phyloP scores from a whole-genome alignment of 2,329 filamentous ascomycete species.

The Claviceps monticola region DNA sequence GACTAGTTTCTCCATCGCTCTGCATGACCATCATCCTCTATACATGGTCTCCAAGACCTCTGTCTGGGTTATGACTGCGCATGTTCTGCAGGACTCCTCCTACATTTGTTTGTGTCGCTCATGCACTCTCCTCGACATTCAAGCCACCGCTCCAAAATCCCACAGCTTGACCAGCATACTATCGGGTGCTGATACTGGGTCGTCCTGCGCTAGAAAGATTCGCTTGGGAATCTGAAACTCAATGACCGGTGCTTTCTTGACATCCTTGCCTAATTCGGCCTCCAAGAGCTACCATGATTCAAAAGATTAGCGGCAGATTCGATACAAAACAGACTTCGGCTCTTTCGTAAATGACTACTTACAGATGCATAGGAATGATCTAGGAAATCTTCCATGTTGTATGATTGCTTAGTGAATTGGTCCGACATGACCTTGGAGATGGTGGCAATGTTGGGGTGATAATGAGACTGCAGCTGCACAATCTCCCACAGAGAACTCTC shows the following conservation, averaged over 20 bases:
- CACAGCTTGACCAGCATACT: constrained; percentile 46
- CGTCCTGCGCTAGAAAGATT: constrained; percentile 49
- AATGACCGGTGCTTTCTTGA: constrained; percentile 77
- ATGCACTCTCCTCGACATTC: neutral
- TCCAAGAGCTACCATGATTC: constrained; percentile 52
- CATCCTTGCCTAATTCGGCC: constrained; percentile 65
- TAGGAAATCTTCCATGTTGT: constrained; percentile 93
- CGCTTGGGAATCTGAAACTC: constrained; percentile 90
- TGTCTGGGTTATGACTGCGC: too few relatives aligned
- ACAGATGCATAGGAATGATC: constrained; percentile 82
- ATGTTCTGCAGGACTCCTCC: too few relatives aligned
- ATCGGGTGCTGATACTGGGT: constrained; percentile 32
- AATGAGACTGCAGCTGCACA: constrained; percentile 79
- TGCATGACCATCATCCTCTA: neutral
- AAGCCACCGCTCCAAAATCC: constrained; percentile 31
- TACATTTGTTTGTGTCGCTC: neutral
- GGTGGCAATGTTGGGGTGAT: constrained; percentile 92
- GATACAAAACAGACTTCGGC: too few relatives aligned
- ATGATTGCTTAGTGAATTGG: constrained; percentile 91
- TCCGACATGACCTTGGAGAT: constrained; percentile 88
- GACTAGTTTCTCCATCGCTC: neutral
- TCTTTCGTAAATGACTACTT: constrained; percentile 25
- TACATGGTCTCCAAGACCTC: neutral
- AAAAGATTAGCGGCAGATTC: neutral
- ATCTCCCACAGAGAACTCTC: constrained; percentile 94